These are phyloP conservation scores for Pseudocercospora cruenta DNA, from an alignment of 2,329 filamentous ascomycete species.

Conservation along the genomic window DNA sequence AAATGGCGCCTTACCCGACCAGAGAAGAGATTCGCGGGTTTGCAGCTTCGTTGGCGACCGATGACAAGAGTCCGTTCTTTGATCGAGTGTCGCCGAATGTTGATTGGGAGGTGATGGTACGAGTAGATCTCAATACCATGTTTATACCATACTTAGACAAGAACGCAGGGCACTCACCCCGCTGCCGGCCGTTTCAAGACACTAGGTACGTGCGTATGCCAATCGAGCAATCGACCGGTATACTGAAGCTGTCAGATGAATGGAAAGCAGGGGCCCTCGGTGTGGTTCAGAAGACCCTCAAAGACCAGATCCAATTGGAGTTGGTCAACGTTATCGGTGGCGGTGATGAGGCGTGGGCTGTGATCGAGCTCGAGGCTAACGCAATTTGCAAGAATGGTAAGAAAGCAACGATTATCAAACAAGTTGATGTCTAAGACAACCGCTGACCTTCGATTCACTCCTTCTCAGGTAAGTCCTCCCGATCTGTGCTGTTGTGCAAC, in stretches of 20 bases:
- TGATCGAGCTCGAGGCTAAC: conserved; percentile 34
- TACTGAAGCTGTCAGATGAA: conserved; percentile 17
- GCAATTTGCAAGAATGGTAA: conserved; percentile 35
- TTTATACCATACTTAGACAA: not conserved
- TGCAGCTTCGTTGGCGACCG: conserved; percentile 27
- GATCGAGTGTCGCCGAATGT: conserved; percentile 32
- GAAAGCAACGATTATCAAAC: too few species aligned
- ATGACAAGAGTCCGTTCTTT: conserved; percentile 34
- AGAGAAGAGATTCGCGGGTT: conserved; percentile 30
- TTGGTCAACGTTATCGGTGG: conserved; percentile 35
- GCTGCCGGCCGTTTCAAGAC: conserved; percentile 33
- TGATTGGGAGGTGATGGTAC: conserved; percentile 35
- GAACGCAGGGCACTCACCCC: conserved; percentile 29
- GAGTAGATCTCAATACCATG: not conserved
- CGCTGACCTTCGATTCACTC: too few species aligned
- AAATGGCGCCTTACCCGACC: conserved; percentile 25
- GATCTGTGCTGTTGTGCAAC: too few species aligned
- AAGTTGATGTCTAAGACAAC: too few species aligned
- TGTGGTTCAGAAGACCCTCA: conserved; percentile 29
- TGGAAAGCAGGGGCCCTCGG: conserved; percentile 36
- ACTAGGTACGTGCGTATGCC: conserved; percentile 20
- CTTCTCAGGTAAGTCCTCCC: too few species aligned
- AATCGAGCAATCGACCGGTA: not conserved
- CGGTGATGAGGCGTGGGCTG: conserved; percentile 34
- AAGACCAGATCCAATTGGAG: conserved; percentile 29